Evolutionary conservation across 352 stramenopile species (phyloP).

Genomic region (Paralagenidium karlingii): DNA sequence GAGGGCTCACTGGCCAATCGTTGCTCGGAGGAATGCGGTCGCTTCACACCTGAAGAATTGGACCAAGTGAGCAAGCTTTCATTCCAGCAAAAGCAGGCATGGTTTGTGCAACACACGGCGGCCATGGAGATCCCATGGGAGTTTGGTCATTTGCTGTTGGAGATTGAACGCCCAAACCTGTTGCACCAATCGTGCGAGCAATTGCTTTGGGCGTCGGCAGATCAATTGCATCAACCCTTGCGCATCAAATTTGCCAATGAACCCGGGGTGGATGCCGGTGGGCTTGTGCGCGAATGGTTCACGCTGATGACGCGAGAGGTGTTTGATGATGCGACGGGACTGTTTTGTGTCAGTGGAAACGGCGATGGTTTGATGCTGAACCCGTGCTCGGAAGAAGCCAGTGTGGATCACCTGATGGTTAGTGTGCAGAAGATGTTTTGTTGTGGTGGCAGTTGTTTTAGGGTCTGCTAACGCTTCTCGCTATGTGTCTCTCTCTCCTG

Average conservation of each 20-base stretch:
- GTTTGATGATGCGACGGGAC: constrained; percentile 70
- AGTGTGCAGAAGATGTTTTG: constrained; percentile 1
- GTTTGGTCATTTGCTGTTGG: constrained; percentile 71
- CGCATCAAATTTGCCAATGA: constrained; percentile 87
- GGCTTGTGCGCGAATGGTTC: constrained; percentile 87
- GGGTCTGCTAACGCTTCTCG: constrained; percentile 2
- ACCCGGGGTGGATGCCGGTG: constrained; percentile 83
- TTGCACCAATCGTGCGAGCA: constrained; percentile 85
- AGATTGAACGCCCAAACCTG: constrained; percentile 81
- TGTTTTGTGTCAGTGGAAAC: constrained; percentile 70
- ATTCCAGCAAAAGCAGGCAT: constrained; percentile 83
- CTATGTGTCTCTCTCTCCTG: constrained; percentile 6
- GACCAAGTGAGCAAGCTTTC: constrained; percentile 50
- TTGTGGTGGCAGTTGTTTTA: constrained; percentile 1
- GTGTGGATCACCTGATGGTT: constrained; percentile 78
- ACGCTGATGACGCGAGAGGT: constrained; percentile 83
- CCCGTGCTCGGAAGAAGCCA: constrained; percentile 63
- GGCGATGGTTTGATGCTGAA: constrained; percentile 79
- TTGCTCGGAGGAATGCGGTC: constrained; percentile 31
- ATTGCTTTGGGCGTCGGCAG: constrained; percentile 64
- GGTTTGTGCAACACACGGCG: constrained; percentile 79
- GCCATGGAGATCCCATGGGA: constrained; percentile 80
- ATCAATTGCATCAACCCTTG: constrained; percentile 79
- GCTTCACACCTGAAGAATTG: constrained; percentile 59
- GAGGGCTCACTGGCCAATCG: constrained; percentile 43